Base-by-base conservation (phyloP, 2,329 filamentous ascomycete genomes). In the Pleochaeta shiraiana region DNA sequence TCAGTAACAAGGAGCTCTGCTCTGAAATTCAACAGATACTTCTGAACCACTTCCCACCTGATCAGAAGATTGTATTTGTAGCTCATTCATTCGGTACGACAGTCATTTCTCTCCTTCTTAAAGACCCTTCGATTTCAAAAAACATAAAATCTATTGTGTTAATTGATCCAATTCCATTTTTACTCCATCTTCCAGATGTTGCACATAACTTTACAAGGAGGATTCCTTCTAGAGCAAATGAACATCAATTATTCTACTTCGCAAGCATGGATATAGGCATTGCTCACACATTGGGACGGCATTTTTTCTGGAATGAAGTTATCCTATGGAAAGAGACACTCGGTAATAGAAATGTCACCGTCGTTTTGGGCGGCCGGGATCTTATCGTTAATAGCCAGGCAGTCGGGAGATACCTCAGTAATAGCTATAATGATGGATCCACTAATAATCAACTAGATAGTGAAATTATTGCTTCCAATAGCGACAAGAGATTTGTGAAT, bases 251-350 rank as follows among this genome's bases (percentile, higher is more conserved):
- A 0, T 81, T 79, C 68, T 85, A 83, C 69, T 85, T 84, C 65
- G 82, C 79, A 0, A 78, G 76, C 12, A 80, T 78, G 67, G 81
- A 85, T 67, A 79, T 81, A 68, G 78, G 80, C 57, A 78, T 84
- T 9, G 76, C 80, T 9, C 80, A 83, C 69, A 83, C 80, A 0
- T 73, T 84, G 0, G 76, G 77, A 14, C 74, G 82, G 14, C 77
- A 79, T 43, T 84, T 85, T 71, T 83, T 83, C 73, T 85, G 83
- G 82, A 75, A 74, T 24, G 77, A 84, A 66, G 84, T 82, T 68
- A 75, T 83, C 0, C 71, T 85, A 6, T 85, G 82, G 82, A 80
- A 80, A 68, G 77, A 83, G 45, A 79, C 82, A 65, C 70, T 84
- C 7, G 68, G 71, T 34, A 71, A 73, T 19, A 73, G 63, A 68